These are phyloP conservation scores for Colletotrichum caudatum DNA, from an alignment of 2,329 filamentous ascomycete species.

Conservation along the genomic window DNA sequence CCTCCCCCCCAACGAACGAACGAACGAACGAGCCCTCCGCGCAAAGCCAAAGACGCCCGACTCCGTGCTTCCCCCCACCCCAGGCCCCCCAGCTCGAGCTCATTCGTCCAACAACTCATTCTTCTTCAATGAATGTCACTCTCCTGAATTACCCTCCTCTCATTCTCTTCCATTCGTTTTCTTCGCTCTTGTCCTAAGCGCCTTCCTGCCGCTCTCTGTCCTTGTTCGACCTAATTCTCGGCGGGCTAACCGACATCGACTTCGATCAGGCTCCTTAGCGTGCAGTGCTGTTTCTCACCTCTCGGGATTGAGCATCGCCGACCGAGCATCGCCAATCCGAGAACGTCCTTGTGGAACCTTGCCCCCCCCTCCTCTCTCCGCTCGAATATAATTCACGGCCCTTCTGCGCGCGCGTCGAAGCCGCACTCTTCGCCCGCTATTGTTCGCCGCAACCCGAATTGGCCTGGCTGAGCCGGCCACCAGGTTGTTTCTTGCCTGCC, in stretches of 20 bases:
- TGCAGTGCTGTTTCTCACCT: neutral
- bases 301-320: neutral
- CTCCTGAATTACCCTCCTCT: neutral
- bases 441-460: constrained; percentile 13
- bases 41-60: neutral
- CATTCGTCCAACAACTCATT: neutral
- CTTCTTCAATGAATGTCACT: constrained; percentile 9
- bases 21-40: constrained; percentile 6
- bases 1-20: no score
- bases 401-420: neutral
- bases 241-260: neutral
- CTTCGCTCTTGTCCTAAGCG: neutral
- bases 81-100: neutral
- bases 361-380: no score
- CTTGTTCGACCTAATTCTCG: neutral
- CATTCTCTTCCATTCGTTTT: neutral
- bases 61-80: neutral
- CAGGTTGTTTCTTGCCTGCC: constrained; percentile 16
- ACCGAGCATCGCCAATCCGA: neutral
- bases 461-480: constrained; percentile 40
- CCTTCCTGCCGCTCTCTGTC: neutral
- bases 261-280: neutral
- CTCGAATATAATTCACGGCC: neutral
- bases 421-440: neutral
- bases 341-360: neutral